Evolutionary conservation across 805 yeast genomes (phyloP), one percentile per base, ranked within the genome.

Genomic region (Candida saitoana): DNA sequence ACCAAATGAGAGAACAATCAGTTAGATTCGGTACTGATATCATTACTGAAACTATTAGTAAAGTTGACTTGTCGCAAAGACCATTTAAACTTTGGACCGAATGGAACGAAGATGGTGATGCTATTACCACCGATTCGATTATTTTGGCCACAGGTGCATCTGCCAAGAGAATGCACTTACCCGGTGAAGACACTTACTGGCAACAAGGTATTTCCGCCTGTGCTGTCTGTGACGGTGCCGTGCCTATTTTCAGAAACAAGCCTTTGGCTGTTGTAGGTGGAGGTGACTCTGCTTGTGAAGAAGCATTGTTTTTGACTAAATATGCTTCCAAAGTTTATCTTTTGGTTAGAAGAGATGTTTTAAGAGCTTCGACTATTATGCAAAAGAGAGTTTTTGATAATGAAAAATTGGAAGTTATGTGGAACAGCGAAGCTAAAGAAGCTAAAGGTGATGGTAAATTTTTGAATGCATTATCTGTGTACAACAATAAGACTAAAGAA

Each of bases 211-310:
- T 93, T 53, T 87, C 96, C 54, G 99, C 99, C 14, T 93, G 99
- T 76, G 99, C 99, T 32, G 99, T 93, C 48, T 93, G 99, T 73
- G 99, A 93, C 64, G 99, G 99, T 69, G 99, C 99, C 25, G 95
- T 93, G 38, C 99, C 99, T 55, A 90, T 93, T 56, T 93, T 93
- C 76, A 87, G 98, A 77, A 86, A 93, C 76, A 86, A 89, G 70
- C 98, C 99, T 31, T 79, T 93, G 63, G 98, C 96, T 18, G 99
- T 93, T 44, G 74, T 93, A 53, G 99, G 99, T 46, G 99, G 99
- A 53, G 99, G 99, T 66, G 99, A 93, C 69, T 89, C 97, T 52
- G 99, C 99, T 15, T 95, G 98, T 68, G 99, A 93, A 73, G 99
- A 93, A 73, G 99, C 99, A 24, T 73, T 87, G 52, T 93, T 93